phyloP scores from a whole-genome alignment of 2,329 filamentous ascomycete species.

The Furcasterigmium furcatum region DNA sequence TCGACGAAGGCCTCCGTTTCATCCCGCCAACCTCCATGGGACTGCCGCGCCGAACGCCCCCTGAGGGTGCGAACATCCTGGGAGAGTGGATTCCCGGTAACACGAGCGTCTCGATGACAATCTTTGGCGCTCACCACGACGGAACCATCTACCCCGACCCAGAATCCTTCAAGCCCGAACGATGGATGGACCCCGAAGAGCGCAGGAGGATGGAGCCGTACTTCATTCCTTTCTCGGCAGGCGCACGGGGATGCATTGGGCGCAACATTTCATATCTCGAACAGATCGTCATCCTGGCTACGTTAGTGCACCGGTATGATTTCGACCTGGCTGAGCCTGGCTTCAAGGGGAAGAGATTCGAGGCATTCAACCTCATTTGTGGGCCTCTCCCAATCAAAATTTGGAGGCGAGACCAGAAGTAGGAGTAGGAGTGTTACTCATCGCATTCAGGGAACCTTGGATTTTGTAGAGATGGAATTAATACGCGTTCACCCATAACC shows the following conservation, averaged over 20 bases:
- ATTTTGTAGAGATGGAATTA: too few species aligned
- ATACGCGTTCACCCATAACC: too few species aligned
- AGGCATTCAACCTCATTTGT: slow-evolving; percentile 9
- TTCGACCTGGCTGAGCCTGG: slow-evolving; percentile 18
- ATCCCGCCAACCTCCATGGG: slow-evolving; percentile 38
- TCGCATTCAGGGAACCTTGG: too few species aligned
- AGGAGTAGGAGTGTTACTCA: too few species aligned
- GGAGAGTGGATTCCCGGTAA: slow-evolving; percentile 41
- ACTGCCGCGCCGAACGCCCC: slow-evolving; percentile 39
- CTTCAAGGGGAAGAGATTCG: slow-evolving; percentile 5
- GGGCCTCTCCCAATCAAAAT: slow-evolving; percentile 8
- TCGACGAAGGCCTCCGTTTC: slow-evolving; percentile 46
- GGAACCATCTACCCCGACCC: slow-evolving; percentile 4
- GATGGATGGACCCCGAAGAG: slow-evolving; percentile 33
- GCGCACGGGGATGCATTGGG: slow-evolving; percentile 17
- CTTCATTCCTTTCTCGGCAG: slow-evolving; percentile 31
- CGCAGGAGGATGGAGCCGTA: slow-evolving; percentile 31
- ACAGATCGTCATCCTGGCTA: slow-evolving; percentile 40
- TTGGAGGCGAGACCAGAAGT: slow-evolving; percentile 5
- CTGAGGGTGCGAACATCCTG: slow-evolving; percentile 36
- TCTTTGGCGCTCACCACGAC: slow-evolving; percentile 12
- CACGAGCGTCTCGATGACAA: slow-evolving; percentile 39
- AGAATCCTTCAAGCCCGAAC: slow-evolving; percentile 19
- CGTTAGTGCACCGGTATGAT: slow-evolving; percentile 38
- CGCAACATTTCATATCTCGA: slow-evolving; percentile 38